Evolutionary conservation across 768 basidiomycete species (phyloP).

Genomic region (Hygrophorus pudorinus): DNA sequence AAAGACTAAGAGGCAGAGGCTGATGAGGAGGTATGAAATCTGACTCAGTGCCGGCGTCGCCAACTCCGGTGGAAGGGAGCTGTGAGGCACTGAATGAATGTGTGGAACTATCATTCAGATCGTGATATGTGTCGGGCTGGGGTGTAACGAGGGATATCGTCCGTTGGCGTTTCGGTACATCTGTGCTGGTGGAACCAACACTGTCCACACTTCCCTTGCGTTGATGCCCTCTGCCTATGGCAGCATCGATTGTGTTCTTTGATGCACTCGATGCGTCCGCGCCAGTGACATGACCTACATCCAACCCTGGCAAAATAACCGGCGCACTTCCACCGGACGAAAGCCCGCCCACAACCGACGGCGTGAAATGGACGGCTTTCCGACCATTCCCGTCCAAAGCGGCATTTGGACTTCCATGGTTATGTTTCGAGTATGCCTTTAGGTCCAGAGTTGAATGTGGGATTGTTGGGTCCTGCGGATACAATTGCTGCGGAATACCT

Average conservation of each 20-base stretch:
- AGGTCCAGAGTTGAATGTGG: constrained; percentile 1
- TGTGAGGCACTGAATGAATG: too few species aligned
- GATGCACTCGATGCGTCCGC: too few species aligned
- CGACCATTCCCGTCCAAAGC: constrained; percentile 26
- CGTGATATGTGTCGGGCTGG: too few species aligned
- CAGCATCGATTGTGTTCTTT: too few species aligned
- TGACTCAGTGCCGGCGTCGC: background rate
- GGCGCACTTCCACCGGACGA: background rate
- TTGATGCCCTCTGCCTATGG: too few species aligned
- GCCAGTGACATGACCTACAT: too few species aligned
- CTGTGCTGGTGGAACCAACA: too few species aligned
- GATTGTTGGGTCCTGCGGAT: background rate
- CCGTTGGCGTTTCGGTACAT: too few species aligned
- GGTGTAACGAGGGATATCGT: too few species aligned
- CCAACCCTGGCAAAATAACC: too few species aligned
- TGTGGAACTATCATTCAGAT: too few species aligned
- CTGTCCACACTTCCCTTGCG: too few species aligned
- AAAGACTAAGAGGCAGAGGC: constrained; percentile 4
- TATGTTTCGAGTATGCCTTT: background rate
- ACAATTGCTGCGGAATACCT: constrained; percentile 5
- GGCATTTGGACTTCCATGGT: constrained; percentile 12
- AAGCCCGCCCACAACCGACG: constrained; percentile 29
- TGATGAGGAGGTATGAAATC: background rate
- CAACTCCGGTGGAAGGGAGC: background rate
- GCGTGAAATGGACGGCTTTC: constrained; percentile 39